phyloP scores from a whole-genome alignment of 352 stramenopile genomes.

The Blastocystis sp. region DNA sequence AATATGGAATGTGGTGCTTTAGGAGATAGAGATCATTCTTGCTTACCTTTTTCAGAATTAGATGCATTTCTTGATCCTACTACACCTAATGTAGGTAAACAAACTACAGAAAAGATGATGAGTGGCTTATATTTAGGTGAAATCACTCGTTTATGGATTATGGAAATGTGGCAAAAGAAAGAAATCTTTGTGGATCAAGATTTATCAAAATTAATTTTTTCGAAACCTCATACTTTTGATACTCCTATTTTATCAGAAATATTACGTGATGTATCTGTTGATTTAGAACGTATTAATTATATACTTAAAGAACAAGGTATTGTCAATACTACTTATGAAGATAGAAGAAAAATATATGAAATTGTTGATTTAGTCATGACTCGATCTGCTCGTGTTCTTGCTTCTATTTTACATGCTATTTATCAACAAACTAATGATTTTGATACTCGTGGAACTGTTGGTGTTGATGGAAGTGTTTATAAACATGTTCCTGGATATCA shows the following conservation, averaged over 20 bases:
- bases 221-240: constrained; percentile 19
- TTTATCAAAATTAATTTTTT: constrained; percentile 6
- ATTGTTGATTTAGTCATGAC: constrained; percentile 42
- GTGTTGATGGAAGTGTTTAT: constrained; percentile 46
- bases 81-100: constrained; percentile 39
- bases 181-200: constrained; percentile 9
- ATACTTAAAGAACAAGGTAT: constrained; percentile 25
- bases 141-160: constrained; percentile 39
- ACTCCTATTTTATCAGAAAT: constrained; percentile 27
- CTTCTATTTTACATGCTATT: constrained; percentile 41
- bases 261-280: not conserved
- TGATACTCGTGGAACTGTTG: constrained; percentile 35
- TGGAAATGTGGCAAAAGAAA: constrained; percentile 38
- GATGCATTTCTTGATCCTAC: constrained; percentile 40
- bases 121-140: constrained; percentile 44
- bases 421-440: constrained; percentile 32
- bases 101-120: constrained; percentile 47
- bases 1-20: constrained; percentile 48
- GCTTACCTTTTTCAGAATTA: constrained; percentile 40
- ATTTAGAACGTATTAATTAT: constrained; percentile 11
- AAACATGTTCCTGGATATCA: constrained; percentile 43
- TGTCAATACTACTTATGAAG: constrained; percentile 33
- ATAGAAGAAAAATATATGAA: constrained; percentile 41
- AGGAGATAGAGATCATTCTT: constrained; percentile 11
- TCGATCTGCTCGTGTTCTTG: constrained; percentile 41